Conservation (phyloP, 768 basidiomycete species). For the Lentinula aciculospora region DNA sequence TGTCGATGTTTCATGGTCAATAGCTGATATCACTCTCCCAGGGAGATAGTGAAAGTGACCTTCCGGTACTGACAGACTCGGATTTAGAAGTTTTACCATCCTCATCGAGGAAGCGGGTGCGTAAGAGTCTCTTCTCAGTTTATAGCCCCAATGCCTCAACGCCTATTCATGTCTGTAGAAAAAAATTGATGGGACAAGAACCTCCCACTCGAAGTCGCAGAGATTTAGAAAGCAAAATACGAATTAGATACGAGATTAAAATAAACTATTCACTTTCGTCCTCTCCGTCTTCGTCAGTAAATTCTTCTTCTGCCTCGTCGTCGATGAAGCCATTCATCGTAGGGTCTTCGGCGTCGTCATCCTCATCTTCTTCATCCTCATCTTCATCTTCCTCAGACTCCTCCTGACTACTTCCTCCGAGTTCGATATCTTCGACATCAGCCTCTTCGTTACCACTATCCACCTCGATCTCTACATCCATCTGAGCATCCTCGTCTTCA, state of each 20-base stretch:
- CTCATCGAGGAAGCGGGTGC: background rate
- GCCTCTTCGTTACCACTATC: constrained; percentile 3
- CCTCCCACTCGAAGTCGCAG: background rate
- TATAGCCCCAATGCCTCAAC: background rate
- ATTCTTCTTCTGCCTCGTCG: constrained; percentile 32
- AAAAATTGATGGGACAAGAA: background rate
- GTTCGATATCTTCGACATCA: constrained; percentile 8
- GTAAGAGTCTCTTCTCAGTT: background rate
- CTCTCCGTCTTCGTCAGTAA: constrained; percentile 24
- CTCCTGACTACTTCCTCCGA: constrained; percentile 8
- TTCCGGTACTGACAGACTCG: constrained; percentile 17
- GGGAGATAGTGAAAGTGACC: constrained; percentile 15
- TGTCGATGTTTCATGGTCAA: background rate
- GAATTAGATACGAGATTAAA: background rate
- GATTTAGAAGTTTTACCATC: constrained; percentile 9
- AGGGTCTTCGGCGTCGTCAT: constrained; percentile 15
- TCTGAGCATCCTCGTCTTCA: constrained; percentile 6
- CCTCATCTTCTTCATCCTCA: constrained; percentile 3
- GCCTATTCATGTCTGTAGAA: too few species aligned
- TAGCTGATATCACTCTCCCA: constrained; percentile 2
- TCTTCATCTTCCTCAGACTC: constrained; percentile 3
- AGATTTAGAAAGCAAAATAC: background rate
- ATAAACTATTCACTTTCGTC: constrained; percentile 31
- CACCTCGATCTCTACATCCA: constrained; percentile 9
- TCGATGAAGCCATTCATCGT: constrained; percentile 27